These are phyloP conservation scores for Aphanomyces cochlioides DNA, from an alignment of 352 stramenopile species.

Conservation along the genomic window DNA sequence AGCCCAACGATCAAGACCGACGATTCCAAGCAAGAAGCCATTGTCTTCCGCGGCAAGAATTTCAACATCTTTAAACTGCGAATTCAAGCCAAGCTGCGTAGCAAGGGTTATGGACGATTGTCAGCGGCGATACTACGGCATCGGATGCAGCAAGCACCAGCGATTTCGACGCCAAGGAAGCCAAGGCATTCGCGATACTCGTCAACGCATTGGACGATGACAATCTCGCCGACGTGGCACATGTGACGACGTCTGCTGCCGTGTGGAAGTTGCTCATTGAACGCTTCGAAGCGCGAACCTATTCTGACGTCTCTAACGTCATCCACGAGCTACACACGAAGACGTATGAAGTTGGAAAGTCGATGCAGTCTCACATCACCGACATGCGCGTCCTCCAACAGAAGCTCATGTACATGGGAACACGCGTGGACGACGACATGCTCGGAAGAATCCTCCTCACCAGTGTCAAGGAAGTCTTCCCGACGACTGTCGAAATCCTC, in stretches of 20 bases:
- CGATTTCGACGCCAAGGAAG: not conserved
- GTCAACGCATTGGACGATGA: not conserved
- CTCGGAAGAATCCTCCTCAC: not conserved
- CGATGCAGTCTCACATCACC: not conserved
- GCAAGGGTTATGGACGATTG: not conserved
- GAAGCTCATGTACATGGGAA: not conserved
- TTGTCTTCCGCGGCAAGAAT: not conserved
- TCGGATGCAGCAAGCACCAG: not conserved
- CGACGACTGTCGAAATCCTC: constrained; percentile 8
- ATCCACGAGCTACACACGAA: not conserved
- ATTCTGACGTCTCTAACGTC: not conserved
- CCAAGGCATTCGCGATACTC: not conserved
- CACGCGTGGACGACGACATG: constrained; percentile 1
- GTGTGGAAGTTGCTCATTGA: not conserved
- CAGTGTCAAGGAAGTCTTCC: constrained; percentile 1
- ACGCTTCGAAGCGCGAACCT: not conserved
- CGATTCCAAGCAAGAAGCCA: not conserved
- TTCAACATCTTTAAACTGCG: not conserved
- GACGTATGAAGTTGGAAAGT: not conserved
- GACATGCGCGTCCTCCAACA: not conserved
- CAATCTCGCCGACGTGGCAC: not conserved
- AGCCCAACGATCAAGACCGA: not conserved
- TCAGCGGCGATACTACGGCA: not conserved
- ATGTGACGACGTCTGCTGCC: not conserved
- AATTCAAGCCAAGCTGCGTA: not conserved